Evolutionary conservation across 2,329 filamentous ascomycete species (phyloP).

Genomic region (Tolypocladium tropicale): DNA sequence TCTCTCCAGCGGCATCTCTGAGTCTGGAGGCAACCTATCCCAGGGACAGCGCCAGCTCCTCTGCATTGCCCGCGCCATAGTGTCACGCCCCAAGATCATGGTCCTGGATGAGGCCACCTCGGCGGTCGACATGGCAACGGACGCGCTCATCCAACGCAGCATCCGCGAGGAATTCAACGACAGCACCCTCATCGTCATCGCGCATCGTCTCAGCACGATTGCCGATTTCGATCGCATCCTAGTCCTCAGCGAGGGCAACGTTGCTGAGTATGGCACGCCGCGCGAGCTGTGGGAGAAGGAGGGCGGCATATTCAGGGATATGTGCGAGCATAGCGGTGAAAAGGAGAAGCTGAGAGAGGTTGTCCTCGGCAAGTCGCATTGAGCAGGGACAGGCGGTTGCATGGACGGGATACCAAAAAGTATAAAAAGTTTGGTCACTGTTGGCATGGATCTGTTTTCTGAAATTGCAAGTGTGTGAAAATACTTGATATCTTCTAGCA

Average conservation of each 20-base stretch:
- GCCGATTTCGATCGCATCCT: slow-evolving; percentile 67
- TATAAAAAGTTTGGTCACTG: background rate
- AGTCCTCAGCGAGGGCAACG: slow-evolving; percentile 57
- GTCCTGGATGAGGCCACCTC: slow-evolving; percentile 72
- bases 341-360: slow-evolving; percentile 39
- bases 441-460: background rate
- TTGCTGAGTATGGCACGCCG: slow-evolving; percentile 58
- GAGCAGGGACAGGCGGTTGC: background rate
- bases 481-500: background rate
- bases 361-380: slow-evolving; percentile 21
- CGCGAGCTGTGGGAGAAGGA: slow-evolving; percentile 47
- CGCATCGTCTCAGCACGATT: slow-evolving; percentile 66
- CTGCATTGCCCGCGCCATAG: slow-evolving; percentile 63
- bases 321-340: slow-evolving; percentile 54
- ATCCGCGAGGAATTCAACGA: slow-evolving; percentile 63
- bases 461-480: background rate
- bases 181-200: slow-evolving; percentile 62
- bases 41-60: slow-evolving; percentile 70
- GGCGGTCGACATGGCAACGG: slow-evolving; percentile 69
- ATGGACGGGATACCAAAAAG: background rate
- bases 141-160: slow-evolving; percentile 60
- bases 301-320: slow-evolving; percentile 46
- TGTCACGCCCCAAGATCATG: slow-evolving; percentile 64
- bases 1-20: slow-evolving; percentile 53
- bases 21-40: slow-evolving; percentile 64